phyloP scores from a whole-genome alignment of 176 grass and related monocot genomes.

The Tillandsia fasciculata region DNA sequence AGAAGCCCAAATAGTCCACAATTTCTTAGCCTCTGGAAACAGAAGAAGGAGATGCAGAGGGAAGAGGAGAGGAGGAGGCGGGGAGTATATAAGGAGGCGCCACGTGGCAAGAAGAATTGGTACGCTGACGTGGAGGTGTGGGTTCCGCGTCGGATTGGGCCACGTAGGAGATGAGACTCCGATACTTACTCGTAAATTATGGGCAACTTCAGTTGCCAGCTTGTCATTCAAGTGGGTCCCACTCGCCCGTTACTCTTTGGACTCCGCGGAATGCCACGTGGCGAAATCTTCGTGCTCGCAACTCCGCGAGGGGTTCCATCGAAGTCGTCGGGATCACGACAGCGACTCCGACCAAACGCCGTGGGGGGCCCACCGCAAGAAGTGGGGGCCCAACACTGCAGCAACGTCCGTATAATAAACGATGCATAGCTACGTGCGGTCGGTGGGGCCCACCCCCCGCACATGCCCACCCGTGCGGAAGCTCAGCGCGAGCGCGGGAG shows the following conservation, averaged over 20 bases:
- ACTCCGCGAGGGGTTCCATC: constrained; percentile 3
- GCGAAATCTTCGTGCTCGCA: constrained; percentile 5
- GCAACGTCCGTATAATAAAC: background rate
- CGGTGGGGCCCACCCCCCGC: background rate
- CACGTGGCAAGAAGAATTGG: constrained; percentile 15
- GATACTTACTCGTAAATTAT: background rate
- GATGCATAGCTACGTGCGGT: background rate
- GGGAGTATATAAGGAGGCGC: constrained; percentile 23
- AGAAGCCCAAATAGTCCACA: background rate
- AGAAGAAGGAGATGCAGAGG: constrained; percentile 2
- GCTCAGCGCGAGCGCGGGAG: no score
- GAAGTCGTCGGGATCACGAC: constrained; percentile 17
- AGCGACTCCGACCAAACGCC: background rate
- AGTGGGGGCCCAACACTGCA: constrained; percentile 8
- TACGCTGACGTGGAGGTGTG: background rate
- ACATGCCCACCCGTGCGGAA: background rate
- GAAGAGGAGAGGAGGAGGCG: background rate
- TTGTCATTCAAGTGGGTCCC: background rate
- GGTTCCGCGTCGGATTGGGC: background rate
- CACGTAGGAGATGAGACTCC: background rate
- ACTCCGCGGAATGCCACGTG: background rate
- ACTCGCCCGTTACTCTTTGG: background rate
- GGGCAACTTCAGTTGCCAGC: no score
- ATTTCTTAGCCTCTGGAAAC: background rate
- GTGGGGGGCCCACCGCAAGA: background rate